These are phyloP conservation scores for Pulveroboletus sp. DNA, from an alignment of 768 basidiomycete genomes.

Conservation along the genomic window DNA sequence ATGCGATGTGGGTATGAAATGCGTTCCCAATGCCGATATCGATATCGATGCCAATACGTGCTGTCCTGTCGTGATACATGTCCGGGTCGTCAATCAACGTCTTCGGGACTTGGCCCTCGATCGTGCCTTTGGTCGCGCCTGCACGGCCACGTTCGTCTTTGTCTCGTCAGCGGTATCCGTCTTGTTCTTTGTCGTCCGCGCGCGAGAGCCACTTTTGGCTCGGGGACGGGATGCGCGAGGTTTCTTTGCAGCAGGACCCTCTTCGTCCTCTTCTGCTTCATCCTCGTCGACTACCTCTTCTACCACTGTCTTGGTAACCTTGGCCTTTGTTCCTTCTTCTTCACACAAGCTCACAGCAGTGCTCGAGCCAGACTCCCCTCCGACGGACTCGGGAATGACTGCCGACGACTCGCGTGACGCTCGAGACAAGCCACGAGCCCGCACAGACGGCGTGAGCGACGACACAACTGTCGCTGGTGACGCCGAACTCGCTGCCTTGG, in stretches of 20 bases:
- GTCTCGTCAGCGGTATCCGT: slow-evolving; percentile 8
- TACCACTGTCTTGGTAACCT: slow-evolving; percentile 9
- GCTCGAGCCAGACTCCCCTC: slow-evolving; percentile 30
- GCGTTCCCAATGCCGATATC: slow-evolving; percentile 10
- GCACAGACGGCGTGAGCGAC: slow-evolving; percentile 29
- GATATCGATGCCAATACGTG: too few species aligned
- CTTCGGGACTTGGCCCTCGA: slow-evolving; percentile 28
- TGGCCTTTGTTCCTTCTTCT: slow-evolving; percentile 24
- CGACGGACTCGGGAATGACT: slow-evolving; percentile 25
- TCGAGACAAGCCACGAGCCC: slow-evolving; percentile 18
- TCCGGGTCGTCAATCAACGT: slow-evolving; percentile 21
- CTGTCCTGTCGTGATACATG: slow-evolving; percentile 6
- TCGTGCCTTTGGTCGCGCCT: slow-evolving; percentile 31
- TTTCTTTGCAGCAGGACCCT: slow-evolving; percentile 16
- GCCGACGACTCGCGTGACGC: slow-evolving; percentile 23
- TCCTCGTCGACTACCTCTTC: slow-evolving; percentile 13
- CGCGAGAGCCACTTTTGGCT: slow-evolving; percentile 23
- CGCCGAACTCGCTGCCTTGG: slow-evolving; percentile 11
- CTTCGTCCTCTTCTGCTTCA: slow-evolving; percentile 16
- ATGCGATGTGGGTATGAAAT: slow-evolving; percentile 22
- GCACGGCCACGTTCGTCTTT: slow-evolving; percentile 21
- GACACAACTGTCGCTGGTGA: slow-evolving; percentile 30
- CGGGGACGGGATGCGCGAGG: slow-evolving; percentile 19
- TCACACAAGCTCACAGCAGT: slow-evolving; percentile 32
- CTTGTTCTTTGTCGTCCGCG: slow-evolving; percentile 18